Conservation (phyloP, 1,139 yeast genomes). For the Sugiyamaella japonica region DNA sequence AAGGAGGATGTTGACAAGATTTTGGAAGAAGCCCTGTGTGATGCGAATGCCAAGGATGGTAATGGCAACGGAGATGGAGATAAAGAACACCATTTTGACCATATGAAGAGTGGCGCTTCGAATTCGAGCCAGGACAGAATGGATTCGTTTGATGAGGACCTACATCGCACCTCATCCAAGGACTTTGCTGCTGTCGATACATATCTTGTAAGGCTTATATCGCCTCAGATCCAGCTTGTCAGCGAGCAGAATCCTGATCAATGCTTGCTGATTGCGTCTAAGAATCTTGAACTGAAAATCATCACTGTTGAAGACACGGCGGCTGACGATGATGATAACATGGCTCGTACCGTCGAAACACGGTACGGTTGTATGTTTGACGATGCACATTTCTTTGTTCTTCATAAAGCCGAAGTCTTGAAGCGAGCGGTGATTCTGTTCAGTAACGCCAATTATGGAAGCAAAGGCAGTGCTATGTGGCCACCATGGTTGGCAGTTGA, state of each 20-base stretch:
- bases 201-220: slow-evolving; percentile 65
- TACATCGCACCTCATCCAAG: slow-evolving; percentile 45
- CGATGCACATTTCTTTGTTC: slow-evolving; percentile 70
- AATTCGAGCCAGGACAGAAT: slow-evolving; percentile 36
- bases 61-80: not conserved
- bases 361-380: slow-evolving; percentile 67
- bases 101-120: slow-evolving; percentile 6
- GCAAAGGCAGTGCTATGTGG: slow-evolving; percentile 52
- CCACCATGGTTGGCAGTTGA: slow-evolving; percentile 81
- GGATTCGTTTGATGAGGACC: slow-evolving; percentile 53
- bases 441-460: slow-evolving; percentile 43
- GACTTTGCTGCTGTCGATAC: slow-evolving; percentile 57
- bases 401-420: slow-evolving; percentile 51
- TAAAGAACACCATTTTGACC: not conserved
- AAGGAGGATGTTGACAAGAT: slow-evolving; percentile 21
- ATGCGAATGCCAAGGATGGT: not conserved
- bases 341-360: slow-evolving; percentile 58
- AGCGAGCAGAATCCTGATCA: slow-evolving; percentile 63
- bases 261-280: slow-evolving; percentile 69
- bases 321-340: slow-evolving; percentile 52
- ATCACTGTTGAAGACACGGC: slow-evolving; percentile 54
- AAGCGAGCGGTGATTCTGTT: slow-evolving; percentile 47
- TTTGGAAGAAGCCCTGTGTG: slow-evolving; percentile 7
- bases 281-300: slow-evolving; percentile 68
- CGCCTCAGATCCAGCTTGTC: slow-evolving; percentile 85